A percentile compares a stretch with the other conserved stretches of the same genome.
phyloP scores from a whole-genome alignment of 768 basidiomycete species.

The Hericium alpestre region DNA sequence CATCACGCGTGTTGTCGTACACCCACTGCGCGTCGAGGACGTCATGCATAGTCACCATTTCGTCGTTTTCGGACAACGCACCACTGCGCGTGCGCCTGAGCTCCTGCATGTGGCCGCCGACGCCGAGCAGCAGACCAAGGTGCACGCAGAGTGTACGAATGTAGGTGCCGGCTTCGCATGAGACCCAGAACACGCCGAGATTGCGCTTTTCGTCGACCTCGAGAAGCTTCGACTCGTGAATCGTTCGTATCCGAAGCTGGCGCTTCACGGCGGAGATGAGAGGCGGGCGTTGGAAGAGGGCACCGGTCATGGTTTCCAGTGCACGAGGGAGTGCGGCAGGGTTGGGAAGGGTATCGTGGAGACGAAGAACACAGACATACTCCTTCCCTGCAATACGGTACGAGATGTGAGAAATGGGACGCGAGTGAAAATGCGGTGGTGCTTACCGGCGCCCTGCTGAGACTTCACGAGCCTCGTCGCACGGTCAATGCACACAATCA shows the following conservation, averaged over 20 bases:
- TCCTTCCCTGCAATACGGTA: slow-evolving; percentile 63
- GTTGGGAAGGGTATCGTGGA: slow-evolving; percentile 74
- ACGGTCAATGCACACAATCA: slow-evolving; percentile 98
- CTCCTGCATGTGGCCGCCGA: slow-evolving; percentile 99
- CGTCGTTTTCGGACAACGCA: slow-evolving; percentile 95
- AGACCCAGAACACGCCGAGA: slow-evolving; percentile 96
- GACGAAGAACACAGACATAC: slow-evolving; percentile 91
- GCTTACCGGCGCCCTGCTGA: slow-evolving; percentile 90
- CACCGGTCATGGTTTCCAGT: slow-evolving; percentile 93
- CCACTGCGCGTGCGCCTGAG: slow-evolving; percentile 88
- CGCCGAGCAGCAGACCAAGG: slow-evolving; percentile 85
- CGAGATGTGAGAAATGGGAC: background rate
- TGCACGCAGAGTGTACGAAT: slow-evolving; percentile 97
- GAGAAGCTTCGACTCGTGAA: slow-evolving; percentile 89
- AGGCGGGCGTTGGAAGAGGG: slow-evolving; percentile 96
- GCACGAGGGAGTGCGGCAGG: slow-evolving; percentile 85
- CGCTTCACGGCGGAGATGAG: slow-evolving; percentile 98
- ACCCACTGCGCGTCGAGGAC: slow-evolving; percentile 98
- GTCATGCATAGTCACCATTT: slow-evolving; percentile 99
- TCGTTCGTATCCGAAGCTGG: slow-evolving; percentile 92
- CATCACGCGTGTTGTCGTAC: slow-evolving; percentile 95
- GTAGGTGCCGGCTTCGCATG: slow-evolving; percentile 96
- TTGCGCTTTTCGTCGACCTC: slow-evolving; percentile 98
- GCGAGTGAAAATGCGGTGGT: background rate
- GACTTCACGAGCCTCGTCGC: slow-evolving; percentile 96